phyloP scores from a whole-genome alignment of 768 basidiomycete species.

The Lactarius trivialis region DNA sequence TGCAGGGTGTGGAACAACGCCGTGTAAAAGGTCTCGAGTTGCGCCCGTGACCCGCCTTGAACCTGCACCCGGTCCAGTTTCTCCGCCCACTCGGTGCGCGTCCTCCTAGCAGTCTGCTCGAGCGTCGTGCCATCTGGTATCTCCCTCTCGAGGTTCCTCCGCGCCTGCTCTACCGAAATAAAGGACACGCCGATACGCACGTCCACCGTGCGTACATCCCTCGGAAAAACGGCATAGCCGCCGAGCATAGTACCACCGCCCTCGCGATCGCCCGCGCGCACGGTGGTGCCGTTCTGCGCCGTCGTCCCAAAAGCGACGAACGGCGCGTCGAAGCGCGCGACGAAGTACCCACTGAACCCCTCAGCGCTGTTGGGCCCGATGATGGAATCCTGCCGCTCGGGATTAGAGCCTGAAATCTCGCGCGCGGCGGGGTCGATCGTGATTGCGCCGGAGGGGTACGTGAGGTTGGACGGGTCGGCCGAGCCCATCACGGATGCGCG shows the following conservation, averaged over 20 bases:
- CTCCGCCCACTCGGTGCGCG: slow-evolving; percentile 35
- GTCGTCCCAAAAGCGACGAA: slow-evolving; percentile 44
- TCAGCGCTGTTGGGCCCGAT: slow-evolving; percentile 45
- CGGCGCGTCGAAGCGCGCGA: slow-evolving; percentile 48
- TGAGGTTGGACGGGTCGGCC: slow-evolving; percentile 39
- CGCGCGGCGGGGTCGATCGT: slow-evolving; percentile 35
- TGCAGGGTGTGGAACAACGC: slow-evolving; percentile 58
- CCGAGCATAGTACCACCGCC: slow-evolving; percentile 42
- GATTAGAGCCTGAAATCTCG: slow-evolving; percentile 58
- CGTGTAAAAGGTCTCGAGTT: slow-evolving; percentile 45
- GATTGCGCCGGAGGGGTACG: slow-evolving; percentile 50
- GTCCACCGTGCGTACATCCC: slow-evolving; percentile 34
- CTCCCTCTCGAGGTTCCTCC: slow-evolving; percentile 35
- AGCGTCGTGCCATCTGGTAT: slow-evolving; percentile 35
- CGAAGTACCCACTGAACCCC: slow-evolving; percentile 43
- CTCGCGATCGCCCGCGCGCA: slow-evolving; percentile 27
- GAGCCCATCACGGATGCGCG: slow-evolving; percentile 56
- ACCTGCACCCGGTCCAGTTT: slow-evolving; percentile 36
- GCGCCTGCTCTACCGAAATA: slow-evolving; percentile 58
- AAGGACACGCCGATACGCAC: slow-evolving; percentile 68
- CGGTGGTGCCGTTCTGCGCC: too few relatives aligned
- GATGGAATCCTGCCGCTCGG: slow-evolving; percentile 66
- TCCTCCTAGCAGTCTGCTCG: slow-evolving; percentile 34
- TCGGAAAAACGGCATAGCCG: slow-evolving; percentile 44
- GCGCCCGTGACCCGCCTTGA: slow-evolving; percentile 31